These are phyloP conservation scores for Drechslera avenae DNA, from an alignment of 2,329 filamentous ascomycete genomes.

Conservation along the genomic window DNA sequence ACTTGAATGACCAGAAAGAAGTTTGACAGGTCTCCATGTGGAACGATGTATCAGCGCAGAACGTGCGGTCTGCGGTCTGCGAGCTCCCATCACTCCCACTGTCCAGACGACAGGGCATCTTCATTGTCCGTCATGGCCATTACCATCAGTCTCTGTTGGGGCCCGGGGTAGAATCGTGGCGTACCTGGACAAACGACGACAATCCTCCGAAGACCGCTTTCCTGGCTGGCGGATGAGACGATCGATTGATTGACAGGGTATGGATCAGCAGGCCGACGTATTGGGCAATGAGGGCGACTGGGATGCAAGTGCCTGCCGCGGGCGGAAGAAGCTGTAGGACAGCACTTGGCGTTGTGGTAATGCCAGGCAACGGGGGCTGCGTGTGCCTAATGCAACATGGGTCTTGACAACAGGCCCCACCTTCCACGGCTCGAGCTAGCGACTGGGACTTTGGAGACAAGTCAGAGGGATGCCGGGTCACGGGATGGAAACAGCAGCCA, in stretches of 20 bases:
- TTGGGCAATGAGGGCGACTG: slow-evolving; percentile 20
- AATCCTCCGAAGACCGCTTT: slow-evolving; percentile 24
- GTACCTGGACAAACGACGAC: slow-evolving; percentile 13
- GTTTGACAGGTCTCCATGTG: slow-evolving; percentile 23
- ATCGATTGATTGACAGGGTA: slow-evolving; percentile 25
- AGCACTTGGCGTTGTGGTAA: no score
- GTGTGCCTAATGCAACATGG: neutral
- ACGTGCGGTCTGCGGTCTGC: slow-evolving; percentile 33
- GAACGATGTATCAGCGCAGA: slow-evolving; percentile 31
- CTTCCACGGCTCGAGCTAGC: slow-evolving; percentile 28
- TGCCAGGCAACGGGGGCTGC: no score
- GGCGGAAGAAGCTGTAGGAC: neutral
- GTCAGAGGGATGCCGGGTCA: no score
- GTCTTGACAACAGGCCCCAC: slow-evolving; percentile 2
- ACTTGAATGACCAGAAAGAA: slow-evolving; percentile 21
- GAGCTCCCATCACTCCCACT: slow-evolving; percentile 1
- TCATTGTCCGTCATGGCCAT: no score
- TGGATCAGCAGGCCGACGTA: slow-evolving; percentile 22
- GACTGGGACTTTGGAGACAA: neutral
- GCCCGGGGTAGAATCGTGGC: slow-evolving; percentile 25
- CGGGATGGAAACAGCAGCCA: no score
- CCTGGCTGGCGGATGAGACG: slow-evolving; percentile 34
- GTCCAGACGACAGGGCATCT: neutral
- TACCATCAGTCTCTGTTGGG: no score
- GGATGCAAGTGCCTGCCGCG: neutral